phyloP scores from a whole-genome alignment of 345 rosid species.

The Citrus reticulata region DNA sequence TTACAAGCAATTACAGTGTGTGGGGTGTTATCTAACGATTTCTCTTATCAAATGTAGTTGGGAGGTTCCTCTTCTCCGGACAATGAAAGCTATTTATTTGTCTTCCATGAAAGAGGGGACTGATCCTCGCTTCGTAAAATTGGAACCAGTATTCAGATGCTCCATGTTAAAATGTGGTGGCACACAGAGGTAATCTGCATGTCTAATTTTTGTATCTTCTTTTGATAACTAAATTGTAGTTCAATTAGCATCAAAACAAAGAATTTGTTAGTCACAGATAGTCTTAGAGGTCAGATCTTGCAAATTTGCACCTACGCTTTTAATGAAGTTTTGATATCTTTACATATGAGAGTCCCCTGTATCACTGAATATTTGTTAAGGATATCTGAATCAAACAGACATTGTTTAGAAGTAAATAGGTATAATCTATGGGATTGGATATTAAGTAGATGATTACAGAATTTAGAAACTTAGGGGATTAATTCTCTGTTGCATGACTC shows the following conservation, averaged over 20 bases:
- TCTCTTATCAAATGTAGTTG: conserved; percentile 57
- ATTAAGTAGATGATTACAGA: background rate
- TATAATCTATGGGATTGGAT: background rate
- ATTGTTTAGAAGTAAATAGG: background rate
- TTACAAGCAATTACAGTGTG: background rate
- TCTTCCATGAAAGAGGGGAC: conserved; percentile 48
- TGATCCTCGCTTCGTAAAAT: conserved; percentile 86
- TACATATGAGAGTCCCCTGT: background rate
- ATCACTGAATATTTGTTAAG: background rate
- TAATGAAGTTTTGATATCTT: background rate
- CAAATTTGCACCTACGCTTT: background rate
- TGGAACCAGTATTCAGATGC: conserved; percentile 85
- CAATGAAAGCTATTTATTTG: conserved; percentile 50
- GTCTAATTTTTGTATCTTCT: conserved; percentile 1
- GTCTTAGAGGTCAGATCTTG: background rate
- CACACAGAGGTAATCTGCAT: conserved; percentile 52
- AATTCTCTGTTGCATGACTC: background rate
- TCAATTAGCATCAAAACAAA: background rate
- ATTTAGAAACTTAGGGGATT: background rate
- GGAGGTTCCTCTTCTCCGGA: conserved; percentile 84
- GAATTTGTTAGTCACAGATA: background rate
- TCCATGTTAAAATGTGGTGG: conserved; percentile 65
- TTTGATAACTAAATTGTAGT: background rate
- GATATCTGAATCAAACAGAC: background rate
- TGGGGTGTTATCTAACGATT: conserved; percentile 11